Evolutionary conservation across 2,329 filamentous ascomycete species (phyloP), one percentile per base, ranked within the genome.

Genomic region (Diaporthe sp.): DNA sequence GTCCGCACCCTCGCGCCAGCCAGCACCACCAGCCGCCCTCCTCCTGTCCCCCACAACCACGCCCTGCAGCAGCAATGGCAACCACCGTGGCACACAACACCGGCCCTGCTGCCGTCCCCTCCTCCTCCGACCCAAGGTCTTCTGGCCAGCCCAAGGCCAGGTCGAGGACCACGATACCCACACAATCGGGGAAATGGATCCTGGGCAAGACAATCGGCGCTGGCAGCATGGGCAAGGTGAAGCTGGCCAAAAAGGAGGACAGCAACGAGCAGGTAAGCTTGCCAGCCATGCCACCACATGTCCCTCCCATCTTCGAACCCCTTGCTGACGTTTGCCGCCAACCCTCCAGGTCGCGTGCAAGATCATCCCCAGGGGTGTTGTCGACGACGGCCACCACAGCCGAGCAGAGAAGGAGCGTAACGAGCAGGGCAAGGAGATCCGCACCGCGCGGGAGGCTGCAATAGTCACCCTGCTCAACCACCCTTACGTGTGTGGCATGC

Each of bases 151-250:
- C 72, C 55, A 87, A 88, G 78, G 86, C 87, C 75, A 89, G 89
- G 78, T 89, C 90, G 72, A 88, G 91, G 80, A 98, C 96, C 17
- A 96, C 94, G 54, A 97, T 99, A 82, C 94, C 94, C 69, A 95
- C 96, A 4, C 92, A 94, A 61, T 95, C 96, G 17, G 97, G 97
- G 74, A 95, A 96, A 87, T 99, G 96, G 95, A 92, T 95, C 73
- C 88, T 99, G 70, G 96, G 96, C 75, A 98, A 98, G 88, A 98
- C 97, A 4, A 97, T 99, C 80, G 97, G 97, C 75, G 95, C 96
- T 71, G 97, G 97, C 68, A 98, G 96, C 84, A 99, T 99, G 97
- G 97, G 97, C 77, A 98, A 98, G 84, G 97, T 99, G 77, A 98
- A 98, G 86, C 88, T 99, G 78, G 97, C 97, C 33, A 94, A 94